Evolutionary conservation across 805 yeast species (phyloP), one percentile per base, ranked within the genome.

Genomic region (Candida fluviatilis): DNA sequence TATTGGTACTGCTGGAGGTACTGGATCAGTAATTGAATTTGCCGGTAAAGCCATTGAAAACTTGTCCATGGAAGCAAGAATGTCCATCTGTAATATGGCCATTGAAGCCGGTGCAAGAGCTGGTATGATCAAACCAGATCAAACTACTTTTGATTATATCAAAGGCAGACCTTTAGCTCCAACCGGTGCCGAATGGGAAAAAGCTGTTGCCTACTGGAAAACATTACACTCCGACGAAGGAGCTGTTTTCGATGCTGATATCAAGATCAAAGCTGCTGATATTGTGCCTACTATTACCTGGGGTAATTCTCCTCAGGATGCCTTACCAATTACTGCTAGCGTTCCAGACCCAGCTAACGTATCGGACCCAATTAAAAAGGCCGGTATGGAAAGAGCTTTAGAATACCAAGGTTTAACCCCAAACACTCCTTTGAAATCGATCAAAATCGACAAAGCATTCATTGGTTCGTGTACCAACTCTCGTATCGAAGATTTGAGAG

Each of bases 271-370:
- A 48, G 95, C 95, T 37, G 66, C 73, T 18, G 98, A 91, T 53
- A 82, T 93, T 43, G 79, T 85, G 36, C 99, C 99, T 50, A 93
- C 99, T 17, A 88, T 93, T 45, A 93, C 99, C 18, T 93, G 99
- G 99, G 99, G 99, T 72, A 93, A 93, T 51, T 91, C 98, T 54
- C 99, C 99, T 23, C 98, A 93, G 69, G 99, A 93, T 60, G 98
- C 98, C 34, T 72, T 93, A 47, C 97, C 99, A 43, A 90, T 93
- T 54, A 83, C 95, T 12, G 95, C 86, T 26, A 55, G 66, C 14
- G 95, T 89, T 33, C 99, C 99, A 37, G 95, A 93, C 59, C 99
- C 99, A 45, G 60, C 80, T n/a, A 64, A 53, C 18, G 75, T 78
- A 18, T 61, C 71, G 24, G 93, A 85, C 58, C 86, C 91, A 46